These are phyloP conservation scores for Dalechampia spathulata DNA, from an alignment of 441 rosid genomes.

Conservation along the genomic window DNA sequence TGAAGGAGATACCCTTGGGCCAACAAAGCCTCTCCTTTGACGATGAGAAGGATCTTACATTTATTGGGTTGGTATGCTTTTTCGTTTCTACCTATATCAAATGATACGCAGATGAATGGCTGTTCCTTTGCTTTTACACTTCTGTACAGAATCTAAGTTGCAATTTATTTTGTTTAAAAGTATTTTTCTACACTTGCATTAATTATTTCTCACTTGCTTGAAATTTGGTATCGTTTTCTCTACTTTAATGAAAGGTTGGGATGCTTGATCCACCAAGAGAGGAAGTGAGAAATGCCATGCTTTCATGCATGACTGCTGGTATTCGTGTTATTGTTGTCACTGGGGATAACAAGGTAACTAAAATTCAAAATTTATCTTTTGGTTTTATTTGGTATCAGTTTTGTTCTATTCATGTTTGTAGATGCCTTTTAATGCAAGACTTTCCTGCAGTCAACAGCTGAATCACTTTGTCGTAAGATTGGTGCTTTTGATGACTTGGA, in stretches of 20 bases:
- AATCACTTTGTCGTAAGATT: constrained; percentile 89
- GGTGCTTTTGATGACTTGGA: constrained; percentile 92
- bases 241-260: constrained; percentile 61
- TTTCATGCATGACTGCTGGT: constrained; percentile 97
- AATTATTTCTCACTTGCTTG: no score
- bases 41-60: constrained; percentile 93
- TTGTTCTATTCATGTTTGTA: constrained; percentile 12
- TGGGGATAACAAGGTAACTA: constrained; percentile 92
- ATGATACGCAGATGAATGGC: neutral
- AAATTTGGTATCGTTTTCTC: no score
- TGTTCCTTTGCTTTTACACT: neutral
- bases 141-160: neutral
- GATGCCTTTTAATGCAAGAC: constrained; percentile 24
- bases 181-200: neutral
- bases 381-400: constrained; percentile 5
- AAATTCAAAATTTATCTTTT: constrained; percentile 11
- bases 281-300: constrained; percentile 96
- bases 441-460: constrained; percentile 84
- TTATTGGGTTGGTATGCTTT: constrained; percentile 99
- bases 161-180: neutral
- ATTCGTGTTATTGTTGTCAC: constrained; percentile 99
- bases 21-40: constrained; percentile 67
- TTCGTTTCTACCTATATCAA: constrained; percentile 5
- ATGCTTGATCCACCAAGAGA: constrained; percentile 99
- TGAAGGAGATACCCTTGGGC: constrained; percentile 70